phyloP scores from a whole-genome alignment of 1,139 yeast genomes.

The Kurtzmaniella quercitrusa region DNA sequence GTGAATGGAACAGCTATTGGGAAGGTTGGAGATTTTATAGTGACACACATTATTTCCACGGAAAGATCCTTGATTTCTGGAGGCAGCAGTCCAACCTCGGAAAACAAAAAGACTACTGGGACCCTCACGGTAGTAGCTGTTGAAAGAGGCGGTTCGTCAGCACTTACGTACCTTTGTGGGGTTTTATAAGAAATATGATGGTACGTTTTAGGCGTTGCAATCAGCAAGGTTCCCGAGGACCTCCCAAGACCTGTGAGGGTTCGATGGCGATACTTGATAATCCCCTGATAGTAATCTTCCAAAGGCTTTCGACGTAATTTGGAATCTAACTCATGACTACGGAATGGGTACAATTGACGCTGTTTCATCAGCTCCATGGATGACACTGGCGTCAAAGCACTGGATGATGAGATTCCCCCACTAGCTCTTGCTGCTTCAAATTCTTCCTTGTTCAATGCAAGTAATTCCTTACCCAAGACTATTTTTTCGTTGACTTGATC shows the following conservation, averaged over 20 bases:
- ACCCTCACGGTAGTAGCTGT: slow-evolving; percentile 19
- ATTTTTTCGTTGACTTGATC: slow-evolving; percentile 29
- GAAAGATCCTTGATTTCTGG: slow-evolving; percentile 31
- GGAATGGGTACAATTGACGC: slow-evolving; percentile 26
- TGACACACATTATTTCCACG: slow-evolving; percentile 34
- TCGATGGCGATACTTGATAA: slow-evolving; percentile 28
- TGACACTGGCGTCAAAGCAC: slow-evolving; percentile 13
- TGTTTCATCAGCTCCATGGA: slow-evolving; percentile 10
- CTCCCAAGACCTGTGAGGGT: slow-evolving; percentile 32
- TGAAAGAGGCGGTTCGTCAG: slow-evolving; percentile 9
- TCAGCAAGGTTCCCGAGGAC: slow-evolving; percentile 30
- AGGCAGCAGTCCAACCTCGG: slow-evolving; percentile 14
- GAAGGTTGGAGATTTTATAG: slow-evolving; percentile 32
- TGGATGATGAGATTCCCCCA: slow-evolving; percentile 3
- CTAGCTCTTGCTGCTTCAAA: slow-evolving; percentile 1
- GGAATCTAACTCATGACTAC: slow-evolving; percentile 1
- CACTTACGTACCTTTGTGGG: slow-evolving; percentile 24
- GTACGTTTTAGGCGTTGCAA: slow-evolving; percentile 32
- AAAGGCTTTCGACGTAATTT: slow-evolving; percentile 5
- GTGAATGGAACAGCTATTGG: slow-evolving; percentile 39
- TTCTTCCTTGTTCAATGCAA: slow-evolving; percentile 7
- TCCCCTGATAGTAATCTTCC: slow-evolving; percentile 7
- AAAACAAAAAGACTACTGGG: slow-evolving; percentile 34
- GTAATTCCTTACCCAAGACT: slow-evolving; percentile 22
- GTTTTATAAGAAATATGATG: slow-evolving; percentile 31